Base-by-base conservation (phyloP, 140 eudicot species). In the Flaveria floridana region DNA sequence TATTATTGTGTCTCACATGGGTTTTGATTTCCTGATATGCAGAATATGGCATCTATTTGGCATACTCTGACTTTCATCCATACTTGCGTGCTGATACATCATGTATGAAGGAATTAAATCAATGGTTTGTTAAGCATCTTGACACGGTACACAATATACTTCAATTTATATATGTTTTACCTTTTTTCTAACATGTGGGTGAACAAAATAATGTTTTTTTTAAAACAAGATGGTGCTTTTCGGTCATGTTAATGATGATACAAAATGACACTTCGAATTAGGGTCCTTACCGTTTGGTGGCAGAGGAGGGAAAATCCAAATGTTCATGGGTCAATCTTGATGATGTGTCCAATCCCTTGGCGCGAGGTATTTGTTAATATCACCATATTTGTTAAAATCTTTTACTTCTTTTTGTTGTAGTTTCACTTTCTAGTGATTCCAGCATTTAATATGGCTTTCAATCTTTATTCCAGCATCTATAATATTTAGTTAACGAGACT, bases 201-300 rank as follows among this genome's bases (percentile, higher is more conserved):
- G 68, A 48, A 19, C 41, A 16, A 41, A 57, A 19, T 25, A 42
- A 34, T 34, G 41, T 41, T 55, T 16, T n/a, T n/a, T 47, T 18
- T 16, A 20, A 47, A 52, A 16, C 76, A 37, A 30, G 23, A 34
- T 63, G 68, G 72, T 65, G 72, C 15, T 59, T 57, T 62, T 51
- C 28, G 42, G 77, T 72, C 53, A 72, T 79, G 15, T 63, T 64
- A 71, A 53, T 79, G 63, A n/a, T 53, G 11, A 55, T 39, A 72
- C 20, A 55, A 21, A 30, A 51, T 18, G 39, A 13, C 53, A 16
- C 66, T 34, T 71, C 39, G 76, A 68, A 72, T 82, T 78, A 93
- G 98, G 97, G 95, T 76, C 98, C 98, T 68, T 90, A 86, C 63
- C 93, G 94, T 37, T 79, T 90, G 77, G 98, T 93, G 75, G 98